A percentile compares a stretch with the other conserved stretches of the same genome.
phyloP scores from a whole-genome alignment of 176 grass and related monocot species.

The Oryza rufipogon region DNA sequence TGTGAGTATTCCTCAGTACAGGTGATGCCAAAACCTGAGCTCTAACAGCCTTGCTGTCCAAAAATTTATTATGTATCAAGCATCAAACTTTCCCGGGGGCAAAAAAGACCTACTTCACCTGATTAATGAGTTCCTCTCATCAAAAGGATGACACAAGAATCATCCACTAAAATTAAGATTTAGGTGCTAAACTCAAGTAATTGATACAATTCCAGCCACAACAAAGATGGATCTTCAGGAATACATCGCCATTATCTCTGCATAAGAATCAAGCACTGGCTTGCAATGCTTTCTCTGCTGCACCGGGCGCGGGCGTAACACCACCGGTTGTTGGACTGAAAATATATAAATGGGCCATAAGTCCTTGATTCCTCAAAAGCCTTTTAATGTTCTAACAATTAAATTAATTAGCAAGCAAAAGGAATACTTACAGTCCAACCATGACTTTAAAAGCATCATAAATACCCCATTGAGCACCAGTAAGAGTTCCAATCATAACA shows the following conservation, averaged over 20 bases:
- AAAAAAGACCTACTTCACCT: slow-evolving; percentile 52
- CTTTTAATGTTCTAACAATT: not conserved
- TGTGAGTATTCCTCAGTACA: slow-evolving; percentile 32
- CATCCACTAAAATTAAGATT: slow-evolving; percentile 61
- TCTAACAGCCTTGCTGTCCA: slow-evolving; percentile 48
- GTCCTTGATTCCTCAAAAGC: slow-evolving; percentile 15
- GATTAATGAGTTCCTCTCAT: slow-evolving; percentile 79
- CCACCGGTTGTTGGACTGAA: slow-evolving; percentile 90
- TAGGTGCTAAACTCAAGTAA: slow-evolving; percentile 36
- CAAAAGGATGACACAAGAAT: slow-evolving; percentile 57
- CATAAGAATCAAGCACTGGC: slow-evolving; percentile 53
- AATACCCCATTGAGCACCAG: slow-evolving; percentile 95
- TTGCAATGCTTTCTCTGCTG: slow-evolving; percentile 42
- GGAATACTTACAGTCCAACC: slow-evolving; percentile 89
- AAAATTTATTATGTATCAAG: slow-evolving; percentile 64
- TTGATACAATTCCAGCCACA: slow-evolving; percentile 40
- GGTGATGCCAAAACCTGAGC: slow-evolving; percentile 41
- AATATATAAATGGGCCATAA: slow-evolving; percentile 33
- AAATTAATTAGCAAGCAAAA: not conserved
- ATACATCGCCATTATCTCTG: slow-evolving; percentile 40
- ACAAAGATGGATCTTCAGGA: slow-evolving; percentile 27
- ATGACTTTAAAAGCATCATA: slow-evolving; percentile 96
- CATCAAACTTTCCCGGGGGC: slow-evolving; percentile 37
- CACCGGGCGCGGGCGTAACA: slow-evolving; percentile 55
- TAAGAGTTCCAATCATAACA: slow-evolving; percentile 96